Conservation (phyloP, 1,284 basidiomycete genomes). For the Tilletia horrida region DNA sequence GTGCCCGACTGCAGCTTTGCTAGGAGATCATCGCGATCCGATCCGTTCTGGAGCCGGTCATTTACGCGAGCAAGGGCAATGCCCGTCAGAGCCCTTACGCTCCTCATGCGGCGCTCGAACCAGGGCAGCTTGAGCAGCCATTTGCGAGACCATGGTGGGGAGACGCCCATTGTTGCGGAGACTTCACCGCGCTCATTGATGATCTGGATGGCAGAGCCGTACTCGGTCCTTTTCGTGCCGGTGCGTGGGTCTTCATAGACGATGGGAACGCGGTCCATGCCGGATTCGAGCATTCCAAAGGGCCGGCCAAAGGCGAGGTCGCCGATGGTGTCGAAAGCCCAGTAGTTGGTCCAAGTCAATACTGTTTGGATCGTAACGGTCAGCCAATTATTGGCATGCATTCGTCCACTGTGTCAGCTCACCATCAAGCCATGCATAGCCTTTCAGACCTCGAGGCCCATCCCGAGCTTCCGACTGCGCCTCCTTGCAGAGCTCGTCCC, state of each 20-base stretch:
- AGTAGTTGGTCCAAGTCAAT: slow-evolving; percentile 65
- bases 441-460: slow-evolving; percentile 40
- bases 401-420: neutral
- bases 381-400: neutral
- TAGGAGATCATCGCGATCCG: slow-evolving; percentile 69
- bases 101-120: slow-evolving; percentile 68
- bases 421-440: slow-evolving; percentile 58
- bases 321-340: slow-evolving; percentile 65
- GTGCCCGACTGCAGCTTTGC: slow-evolving; percentile 72
- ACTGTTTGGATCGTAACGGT: neutral
- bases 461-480: slow-evolving; percentile 27
- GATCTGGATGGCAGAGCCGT: slow-evolving; percentile 78
- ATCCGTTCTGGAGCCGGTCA: slow-evolving; percentile 64
- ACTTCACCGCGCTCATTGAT: slow-evolving; percentile 86
- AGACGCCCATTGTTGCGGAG: slow-evolving; percentile 75
- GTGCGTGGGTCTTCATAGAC: slow-evolving; percentile 57
- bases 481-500: slow-evolving; percentile 46
- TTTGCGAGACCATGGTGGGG: slow-evolving; percentile 63
- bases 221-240: slow-evolving; percentile 57
- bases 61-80: slow-evolving; percentile 74
- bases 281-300: slow-evolving; percentile 81
- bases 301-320: slow-evolving; percentile 58
- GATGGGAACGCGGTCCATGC: slow-evolving; percentile 67
- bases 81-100: slow-evolving; percentile 65
- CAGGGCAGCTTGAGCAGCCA: slow-evolving; percentile 58